phyloP scores from a whole-genome alignment of 768 basidiomycete species.

The Pulveroboletus ravenelii region DNA sequence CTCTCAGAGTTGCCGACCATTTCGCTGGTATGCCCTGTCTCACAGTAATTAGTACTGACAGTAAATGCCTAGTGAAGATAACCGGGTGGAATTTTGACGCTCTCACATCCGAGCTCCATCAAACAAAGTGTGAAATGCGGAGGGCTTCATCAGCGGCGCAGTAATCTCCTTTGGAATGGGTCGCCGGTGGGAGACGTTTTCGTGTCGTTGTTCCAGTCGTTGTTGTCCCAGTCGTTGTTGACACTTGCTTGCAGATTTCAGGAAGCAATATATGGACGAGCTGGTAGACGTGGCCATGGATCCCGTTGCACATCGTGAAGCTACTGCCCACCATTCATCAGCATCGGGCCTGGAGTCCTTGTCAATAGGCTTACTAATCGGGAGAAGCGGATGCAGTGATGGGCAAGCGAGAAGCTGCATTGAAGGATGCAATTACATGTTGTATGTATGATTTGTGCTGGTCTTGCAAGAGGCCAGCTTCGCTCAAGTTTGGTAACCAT shows the following conservation, averaged over 20 bases:
- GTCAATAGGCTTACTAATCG: not conserved
- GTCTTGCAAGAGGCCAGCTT: too few species aligned
- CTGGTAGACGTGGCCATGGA: slow-evolving; percentile 3
- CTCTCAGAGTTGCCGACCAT: slow-evolving; percentile 11
- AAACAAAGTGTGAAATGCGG: slow-evolving; percentile 5
- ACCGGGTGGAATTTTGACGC: slow-evolving; percentile 13
- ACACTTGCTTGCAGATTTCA: slow-evolving; percentile 1
- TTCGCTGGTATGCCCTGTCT: slow-evolving; percentile 8
- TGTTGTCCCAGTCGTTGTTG: too few species aligned
- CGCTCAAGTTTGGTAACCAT: too few species aligned
- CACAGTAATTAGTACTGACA: not conserved
- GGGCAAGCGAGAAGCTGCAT: not conserved
- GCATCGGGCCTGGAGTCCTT: slow-evolving; percentile 4
- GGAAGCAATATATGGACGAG: not conserved
- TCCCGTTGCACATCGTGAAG: slow-evolving; percentile 4
- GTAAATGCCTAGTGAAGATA: slow-evolving; percentile 6
- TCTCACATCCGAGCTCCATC: slow-evolving; percentile 6
- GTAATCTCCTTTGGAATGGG: slow-evolving; percentile 1
- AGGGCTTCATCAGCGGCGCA: not conserved
- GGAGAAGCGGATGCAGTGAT: slow-evolving; percentile 6
- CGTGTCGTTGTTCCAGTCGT: not conserved
- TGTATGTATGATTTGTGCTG: slow-evolving; percentile 1
- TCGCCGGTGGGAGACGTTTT: too few species aligned
- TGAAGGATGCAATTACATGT: slow-evolving; percentile 5
- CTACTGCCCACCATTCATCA: slow-evolving; percentile 1